These are phyloP conservation scores for Fusarium globosum DNA, from an alignment of 2,329 filamentous ascomycete genomes.

Conservation along the genomic window DNA sequence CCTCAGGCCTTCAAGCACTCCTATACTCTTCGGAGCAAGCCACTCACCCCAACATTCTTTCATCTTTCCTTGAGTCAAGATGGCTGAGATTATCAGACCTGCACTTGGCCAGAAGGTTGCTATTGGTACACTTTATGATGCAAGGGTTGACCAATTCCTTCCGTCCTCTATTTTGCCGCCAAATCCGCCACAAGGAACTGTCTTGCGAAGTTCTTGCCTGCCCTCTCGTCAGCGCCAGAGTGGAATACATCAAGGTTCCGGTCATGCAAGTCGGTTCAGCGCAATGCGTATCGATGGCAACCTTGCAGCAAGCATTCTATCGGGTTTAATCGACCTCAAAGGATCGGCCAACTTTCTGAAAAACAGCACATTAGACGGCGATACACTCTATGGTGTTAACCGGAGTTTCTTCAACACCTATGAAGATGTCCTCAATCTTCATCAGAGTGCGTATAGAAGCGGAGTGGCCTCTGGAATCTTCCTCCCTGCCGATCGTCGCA, in stretches of 20 bases:
- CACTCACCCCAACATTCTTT: rapidly evolving
- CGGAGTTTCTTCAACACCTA: neutral
- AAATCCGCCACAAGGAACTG: rapidly evolving
- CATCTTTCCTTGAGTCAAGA: neutral
- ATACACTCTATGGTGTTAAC: too few relatives aligned
- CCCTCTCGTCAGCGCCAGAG: too few relatives aligned
- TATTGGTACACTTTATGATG: slow-evolving; percentile 33
- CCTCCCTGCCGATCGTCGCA: too few relatives aligned
- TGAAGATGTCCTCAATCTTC: neutral
- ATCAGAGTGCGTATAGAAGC: too few relatives aligned
- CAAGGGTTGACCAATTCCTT: slow-evolving; percentile 22
- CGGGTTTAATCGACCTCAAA: neutral
- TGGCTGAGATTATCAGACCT: neutral
- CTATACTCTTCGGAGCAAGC: too few relatives aligned
- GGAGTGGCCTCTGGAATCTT: too few relatives aligned
- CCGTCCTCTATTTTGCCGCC: neutral
- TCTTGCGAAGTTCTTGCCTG: neutral
- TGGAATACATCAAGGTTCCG: neutral
- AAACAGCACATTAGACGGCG: neutral
- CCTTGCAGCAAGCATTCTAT: slow-evolving; percentile 24
- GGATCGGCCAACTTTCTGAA: slow-evolving; percentile 21
- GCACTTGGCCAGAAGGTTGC: slow-evolving; percentile 17
- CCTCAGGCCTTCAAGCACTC: neutral
- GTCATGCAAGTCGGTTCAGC: neutral
- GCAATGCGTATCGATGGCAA: slow-evolving; percentile 2